Base-by-base conservation (phyloP, 1,139 yeast species). In the Debaryomycetaceae sp. region DNA sequence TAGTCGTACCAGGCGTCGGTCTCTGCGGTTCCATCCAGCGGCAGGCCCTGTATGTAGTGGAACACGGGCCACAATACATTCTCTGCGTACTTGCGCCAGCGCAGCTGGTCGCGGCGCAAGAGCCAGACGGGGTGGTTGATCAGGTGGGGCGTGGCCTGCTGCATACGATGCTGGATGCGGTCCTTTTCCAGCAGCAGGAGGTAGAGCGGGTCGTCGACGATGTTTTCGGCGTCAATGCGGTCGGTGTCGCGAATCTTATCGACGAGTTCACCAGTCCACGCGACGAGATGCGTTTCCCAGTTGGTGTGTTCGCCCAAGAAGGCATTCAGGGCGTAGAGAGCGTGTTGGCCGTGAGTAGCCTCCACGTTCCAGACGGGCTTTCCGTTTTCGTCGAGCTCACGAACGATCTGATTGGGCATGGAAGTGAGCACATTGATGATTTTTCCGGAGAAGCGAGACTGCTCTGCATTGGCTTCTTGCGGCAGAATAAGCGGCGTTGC, bases 181-280 rank as follows among this genome's bases (percentile, higher is more conserved):
- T 40, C 35, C 49, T 77, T 77, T 41, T 77, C 85, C 3, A 55
- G 55, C 8, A 68, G 71, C 31, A 72, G 65, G 39, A 79, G 51
- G 44, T 77, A 75, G 35, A 76, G 58, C 2, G 87, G 79, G 39
- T 74, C 83, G 29, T 68, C 73, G 26, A 60, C 54, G 27, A 54
- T 45, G 35, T 56, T 49, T 12, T 52, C 57, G 19, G 51, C 32
- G n/a, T 34, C 29, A 18, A 37, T 35, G 14, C 34, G 25, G n/a
- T 35, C 33, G 27, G 35, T 22, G 4, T 15, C 15, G n/a, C 26
- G 5, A 43, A 41, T 25, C 32, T 58, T 55, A 34, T 64, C 58
- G 32, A 63, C 62, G 37, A 86, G 62, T 52, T 86, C 97, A 16
- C 98, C 98, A 0, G 96, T 81, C 99, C 99, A 92, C 1, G 87